Base-by-base conservation (phyloP, 2,329 filamentous ascomycete genomes). In the Penicillium sp. region DNA sequence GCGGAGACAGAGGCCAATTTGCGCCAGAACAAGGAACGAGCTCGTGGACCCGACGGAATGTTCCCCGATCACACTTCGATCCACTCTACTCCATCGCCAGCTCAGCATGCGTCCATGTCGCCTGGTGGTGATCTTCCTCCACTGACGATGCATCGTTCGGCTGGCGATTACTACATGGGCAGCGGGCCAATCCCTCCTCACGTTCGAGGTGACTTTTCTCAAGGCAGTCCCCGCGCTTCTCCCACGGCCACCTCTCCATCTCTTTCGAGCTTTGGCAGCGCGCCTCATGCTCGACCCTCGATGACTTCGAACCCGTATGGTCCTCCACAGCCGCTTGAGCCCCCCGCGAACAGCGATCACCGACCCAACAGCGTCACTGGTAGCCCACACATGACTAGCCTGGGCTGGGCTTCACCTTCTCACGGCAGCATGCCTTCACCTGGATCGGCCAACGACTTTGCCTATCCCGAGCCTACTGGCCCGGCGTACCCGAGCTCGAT, bases 241-340 rank as follows among this genome's bases (percentile, higher is more conserved):
- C 85, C 86, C 14, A 83, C 85, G 14, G 78, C 85, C 55, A 85
- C 85, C 2, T 87, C 89, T 10, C 89, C 90, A 14, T 85, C 85
- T 13, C 85, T 87, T 3, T 82, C 84, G 62, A 83, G 83, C 64
- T 86, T 86, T 77, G 82, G 81, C 65, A 73, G 73, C 60, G 75
- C 79, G 54, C 79, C 79, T 55, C 78, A 78, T 60, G 68, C 72
- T 59, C 83, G 84, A 54, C 83, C 84, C 9, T 79, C 83, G 10
- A 81, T 94, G 66, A 97, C 94, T 0, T 97, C 93, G 40, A 93
- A 97, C 75, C 93, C 94, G 0, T 96, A 94, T 75, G 90, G 89
- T n/a, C 91, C 91, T 24, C 91, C 91, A 1, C 87, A 90, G 50
- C 92, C 90, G 16, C 82, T 97, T 53, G 94, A 97, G 78, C 87